These are phyloP conservation scores for Cydonia oblonga DNA, from an alignment of 331 rosid genomes.

Conservation along the genomic window DNA sequence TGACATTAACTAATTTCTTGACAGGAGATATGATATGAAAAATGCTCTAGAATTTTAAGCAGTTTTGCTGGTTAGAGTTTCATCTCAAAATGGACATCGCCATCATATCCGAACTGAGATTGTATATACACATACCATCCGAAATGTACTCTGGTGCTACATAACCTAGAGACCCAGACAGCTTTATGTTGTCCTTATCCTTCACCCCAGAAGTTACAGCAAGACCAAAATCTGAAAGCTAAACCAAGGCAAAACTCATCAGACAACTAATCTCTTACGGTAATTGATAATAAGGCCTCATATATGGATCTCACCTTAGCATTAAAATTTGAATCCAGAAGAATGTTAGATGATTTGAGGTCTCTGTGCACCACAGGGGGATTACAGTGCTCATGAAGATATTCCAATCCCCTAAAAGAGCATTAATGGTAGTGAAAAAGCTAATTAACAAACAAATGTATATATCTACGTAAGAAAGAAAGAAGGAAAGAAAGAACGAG, in stretches of 20 bases:
- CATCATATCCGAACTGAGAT: background rate
- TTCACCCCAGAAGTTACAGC: conserved; percentile 56
- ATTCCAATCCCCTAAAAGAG: conserved; percentile 61
- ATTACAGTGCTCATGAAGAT: conserved; percentile 78
- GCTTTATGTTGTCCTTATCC: conserved; percentile 44
- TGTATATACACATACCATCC: conserved; percentile 39
- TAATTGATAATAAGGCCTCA: background rate
- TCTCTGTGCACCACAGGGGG: conserved; percentile 78
- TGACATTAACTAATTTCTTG: background rate
- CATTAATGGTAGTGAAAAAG: conserved; percentile 3
- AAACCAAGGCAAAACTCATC: conserved; percentile 34
- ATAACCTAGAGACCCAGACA: conserved; percentile 63
- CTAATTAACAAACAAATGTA: background rate
- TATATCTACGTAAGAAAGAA: background rate
- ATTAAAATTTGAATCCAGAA: conserved; percentile 66
- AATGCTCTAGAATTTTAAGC: background rate
- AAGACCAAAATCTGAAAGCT: conserved; percentile 82
- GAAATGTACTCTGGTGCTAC: conserved; percentile 78
- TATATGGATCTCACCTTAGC: conserved; percentile 61
- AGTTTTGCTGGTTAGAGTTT: background rate
- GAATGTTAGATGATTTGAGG: conserved; percentile 67
- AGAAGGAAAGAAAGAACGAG: background rate
- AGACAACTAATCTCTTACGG: background rate
- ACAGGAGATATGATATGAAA: background rate
- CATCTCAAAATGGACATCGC: background rate